Conservation (phyloP, 257 asterid species). For the Nicotiana attenuata region DNA sequence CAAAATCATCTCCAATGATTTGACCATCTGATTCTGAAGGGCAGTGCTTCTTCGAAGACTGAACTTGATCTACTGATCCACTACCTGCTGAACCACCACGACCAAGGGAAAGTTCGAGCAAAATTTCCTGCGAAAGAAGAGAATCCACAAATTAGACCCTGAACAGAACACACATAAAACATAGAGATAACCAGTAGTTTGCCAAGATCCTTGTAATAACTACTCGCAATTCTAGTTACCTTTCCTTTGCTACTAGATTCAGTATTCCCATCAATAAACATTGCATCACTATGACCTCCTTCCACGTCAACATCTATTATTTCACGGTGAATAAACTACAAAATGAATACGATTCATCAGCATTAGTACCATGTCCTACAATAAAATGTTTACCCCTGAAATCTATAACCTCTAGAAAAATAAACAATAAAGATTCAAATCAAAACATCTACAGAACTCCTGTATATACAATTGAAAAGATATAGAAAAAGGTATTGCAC, state of each 20-base stretch:
- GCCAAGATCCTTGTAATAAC: not conserved
- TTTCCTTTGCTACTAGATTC: constrained; percentile 51
- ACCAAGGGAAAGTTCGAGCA: constrained; percentile 28
- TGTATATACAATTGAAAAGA: not conserved
- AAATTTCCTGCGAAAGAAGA: constrained; percentile 32
- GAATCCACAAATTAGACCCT: not conserved
- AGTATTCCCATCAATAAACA: constrained; percentile 31
- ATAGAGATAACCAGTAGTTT: not conserved
- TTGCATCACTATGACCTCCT: constrained; percentile 41
- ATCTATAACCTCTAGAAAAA: not conserved
- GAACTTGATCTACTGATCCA: constrained; percentile 25
- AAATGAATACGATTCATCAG: constrained; percentile 11
- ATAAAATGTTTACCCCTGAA: not conserved
- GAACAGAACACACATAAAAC: not conserved
- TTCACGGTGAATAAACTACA: constrained; percentile 53
- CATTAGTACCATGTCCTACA: not conserved
- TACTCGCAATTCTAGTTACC: constrained; percentile 33
- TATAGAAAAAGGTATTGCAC: not conserved
- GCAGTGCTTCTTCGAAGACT: constrained; percentile 25
- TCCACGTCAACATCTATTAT: constrained; percentile 67
- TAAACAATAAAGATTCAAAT: not conserved
- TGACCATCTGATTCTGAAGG: constrained; percentile 27
- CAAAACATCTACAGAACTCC: not conserved
- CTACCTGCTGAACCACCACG: constrained; percentile 26
- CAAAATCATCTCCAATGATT: constrained; percentile 36